phyloP scores from a whole-genome alignment of 139 green algal species.

The Chlamydomonas eustigma region DNA sequence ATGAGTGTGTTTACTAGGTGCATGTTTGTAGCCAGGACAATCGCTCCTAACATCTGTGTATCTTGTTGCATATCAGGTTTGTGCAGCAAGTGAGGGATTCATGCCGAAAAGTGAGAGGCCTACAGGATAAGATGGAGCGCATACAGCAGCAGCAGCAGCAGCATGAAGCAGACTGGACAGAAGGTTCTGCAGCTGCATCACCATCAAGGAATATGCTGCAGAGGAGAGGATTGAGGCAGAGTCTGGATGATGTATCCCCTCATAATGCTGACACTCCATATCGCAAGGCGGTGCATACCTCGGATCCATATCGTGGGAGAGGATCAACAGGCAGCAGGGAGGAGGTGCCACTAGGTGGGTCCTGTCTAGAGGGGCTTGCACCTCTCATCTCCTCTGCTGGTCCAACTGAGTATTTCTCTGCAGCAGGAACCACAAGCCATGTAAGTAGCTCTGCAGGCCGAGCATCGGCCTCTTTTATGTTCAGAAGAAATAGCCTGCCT shows the following conservation, averaged over 20 bases:
- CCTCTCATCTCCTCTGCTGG: no score
- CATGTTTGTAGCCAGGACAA: neutral
- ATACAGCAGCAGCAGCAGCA: neutral
- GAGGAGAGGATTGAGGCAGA: neutral
- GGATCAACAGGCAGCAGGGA: neutral
- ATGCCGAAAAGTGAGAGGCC: slow-evolving; percentile 6
- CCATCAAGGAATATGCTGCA: neutral
- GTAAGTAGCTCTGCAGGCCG: no score
- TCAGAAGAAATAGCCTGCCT: neutral
- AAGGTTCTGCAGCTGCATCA: neutral
- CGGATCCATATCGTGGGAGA: neutral
- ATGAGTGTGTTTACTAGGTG: no score
- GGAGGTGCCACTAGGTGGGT: no score
- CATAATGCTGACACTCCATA: no score
- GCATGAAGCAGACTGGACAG: neutral
- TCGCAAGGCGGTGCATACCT: no score
- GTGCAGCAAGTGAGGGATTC: slow-evolving; percentile 15
- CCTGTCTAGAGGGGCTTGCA: no score
- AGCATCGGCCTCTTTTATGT: no score
- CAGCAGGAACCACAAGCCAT: no score
- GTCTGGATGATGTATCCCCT: neutral
- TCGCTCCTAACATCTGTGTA: neutral
- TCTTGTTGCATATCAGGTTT: slow-evolving; percentile 2
- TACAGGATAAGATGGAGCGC: neutral
- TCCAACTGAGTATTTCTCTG: no score